Conservation (phyloP, 805 yeast genomes). For the Groenewaldozyma salmanticensis region DNA sequence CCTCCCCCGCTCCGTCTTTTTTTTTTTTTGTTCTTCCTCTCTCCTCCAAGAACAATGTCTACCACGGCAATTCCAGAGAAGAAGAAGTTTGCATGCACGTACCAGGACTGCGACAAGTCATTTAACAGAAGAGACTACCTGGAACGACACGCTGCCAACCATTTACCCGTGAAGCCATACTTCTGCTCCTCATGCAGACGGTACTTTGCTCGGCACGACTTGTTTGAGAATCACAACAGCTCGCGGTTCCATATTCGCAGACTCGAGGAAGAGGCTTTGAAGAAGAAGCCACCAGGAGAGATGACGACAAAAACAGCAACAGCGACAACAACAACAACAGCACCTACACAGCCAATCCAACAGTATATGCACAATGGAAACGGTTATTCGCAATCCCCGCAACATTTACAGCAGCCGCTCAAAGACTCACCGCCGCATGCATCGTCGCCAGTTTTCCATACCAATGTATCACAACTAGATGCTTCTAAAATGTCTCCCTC, state of each 20-base stretch:
- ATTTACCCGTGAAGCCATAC: slow-evolving; percentile 27
- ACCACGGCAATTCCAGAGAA: not conserved
- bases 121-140: slow-evolving; percentile 27
- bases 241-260: slow-evolving; percentile 27
- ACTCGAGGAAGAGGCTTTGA: not conserved
- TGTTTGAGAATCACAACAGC: slow-evolving; percentile 27
- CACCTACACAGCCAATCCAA: too few relatives aligned
- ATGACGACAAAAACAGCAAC: too few relatives aligned
- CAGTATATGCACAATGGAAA: too few relatives aligned
- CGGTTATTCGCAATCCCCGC: not conserved
- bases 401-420: too few relatives aligned
- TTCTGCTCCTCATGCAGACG: slow-evolving; percentile 26
- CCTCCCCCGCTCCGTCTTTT: not conserved
- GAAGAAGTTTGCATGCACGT: slow-evolving; percentile 3
- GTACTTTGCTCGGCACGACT: slow-evolving; percentile 26
- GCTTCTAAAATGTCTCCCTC: not conserved
- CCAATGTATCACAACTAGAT: not conserved
- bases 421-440: too few relatives aligned
- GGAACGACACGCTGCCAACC: slow-evolving; percentile 30
- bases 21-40: not conserved
- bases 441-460: not conserved
- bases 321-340: not conserved
- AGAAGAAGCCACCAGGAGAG: too few relatives aligned
- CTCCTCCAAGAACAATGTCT: slow-evolving; percentile 1
- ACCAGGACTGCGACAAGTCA: slow-evolving; percentile 16